Conservation (phyloP, 2,329 filamentous ascomycete species). For the Daldinia sp. region DNA sequence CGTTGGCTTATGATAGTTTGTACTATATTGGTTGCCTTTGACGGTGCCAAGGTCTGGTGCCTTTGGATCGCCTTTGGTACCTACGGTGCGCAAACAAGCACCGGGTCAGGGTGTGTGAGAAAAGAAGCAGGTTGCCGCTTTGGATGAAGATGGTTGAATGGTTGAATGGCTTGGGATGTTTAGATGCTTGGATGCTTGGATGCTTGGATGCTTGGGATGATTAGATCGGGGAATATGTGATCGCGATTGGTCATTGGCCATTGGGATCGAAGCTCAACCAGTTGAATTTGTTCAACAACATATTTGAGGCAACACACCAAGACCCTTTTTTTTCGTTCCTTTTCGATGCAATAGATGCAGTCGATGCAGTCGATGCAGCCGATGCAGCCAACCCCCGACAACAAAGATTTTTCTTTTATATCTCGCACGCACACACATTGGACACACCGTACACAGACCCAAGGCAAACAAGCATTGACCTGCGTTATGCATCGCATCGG, state of each 20-base stretch:
- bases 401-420: slow-evolving; percentile 31
- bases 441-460: not conserved
- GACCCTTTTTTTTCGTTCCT: slow-evolving; percentile 19
- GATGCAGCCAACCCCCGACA: slow-evolving; percentile 38
- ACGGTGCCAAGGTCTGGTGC: not conserved
- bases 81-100: slow-evolving; percentile 40
- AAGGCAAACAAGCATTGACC: slow-evolving; percentile 32
- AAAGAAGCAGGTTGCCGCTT: slow-evolving; percentile 31
- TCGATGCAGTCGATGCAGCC: not conserved
- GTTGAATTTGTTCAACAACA: slow-evolving; percentile 45
- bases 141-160: slow-evolving; percentile 24
- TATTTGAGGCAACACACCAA: slow-evolving; percentile 43
- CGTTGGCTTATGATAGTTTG: not conserved
- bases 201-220: slow-evolving; percentile 33
- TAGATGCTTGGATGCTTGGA: slow-evolving; percentile 8
- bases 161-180: not conserved
- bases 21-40: not conserved
- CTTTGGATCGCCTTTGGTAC: not conserved
- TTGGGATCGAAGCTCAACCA: slow-evolving; percentile 47
- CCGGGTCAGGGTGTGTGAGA: slow-evolving; percentile 8
- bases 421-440: not conserved
- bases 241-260: slow-evolving; percentile 49
- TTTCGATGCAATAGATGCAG: not conserved
- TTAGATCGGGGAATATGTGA: slow-evolving; percentile 38
- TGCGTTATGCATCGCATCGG: slow-evolving; percentile 30